phyloP scores from a whole-genome alignment of 805 yeast genomes.

The Hanseniaspora hatyaiensis region DNA sequence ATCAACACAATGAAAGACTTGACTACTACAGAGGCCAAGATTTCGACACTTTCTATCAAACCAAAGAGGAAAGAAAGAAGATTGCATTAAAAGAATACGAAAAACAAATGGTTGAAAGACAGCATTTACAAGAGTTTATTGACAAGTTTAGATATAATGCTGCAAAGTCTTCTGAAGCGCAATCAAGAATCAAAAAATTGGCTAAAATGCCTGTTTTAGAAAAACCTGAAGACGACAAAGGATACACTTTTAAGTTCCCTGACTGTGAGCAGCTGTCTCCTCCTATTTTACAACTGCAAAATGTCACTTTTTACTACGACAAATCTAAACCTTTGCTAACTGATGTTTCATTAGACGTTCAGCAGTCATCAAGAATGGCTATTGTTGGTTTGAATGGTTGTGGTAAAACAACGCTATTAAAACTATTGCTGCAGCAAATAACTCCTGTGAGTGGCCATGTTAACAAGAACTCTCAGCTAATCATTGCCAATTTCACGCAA shows the following conservation, averaged over 20 bases:
- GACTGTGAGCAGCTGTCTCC: conserved; percentile 90
- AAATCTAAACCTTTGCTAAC: conserved; percentile 52
- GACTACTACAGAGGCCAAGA: conserved; percentile 92
- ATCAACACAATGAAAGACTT: conserved; percentile 92
- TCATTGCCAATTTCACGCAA: conserved; percentile 96
- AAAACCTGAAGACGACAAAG: conserved; percentile 86
- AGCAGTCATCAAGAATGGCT: conserved; percentile 89
- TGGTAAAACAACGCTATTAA: conserved; percentile 92
- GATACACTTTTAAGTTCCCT: conserved; percentile 78
- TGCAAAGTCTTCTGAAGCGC: conserved; percentile 94
- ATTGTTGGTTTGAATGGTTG: conserved; percentile 98
- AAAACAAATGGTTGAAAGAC: conserved; percentile 90
- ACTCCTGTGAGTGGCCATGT: conserved; percentile 69
- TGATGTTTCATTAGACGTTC: conserved; percentile 79
- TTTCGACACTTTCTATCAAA: conserved; percentile 83
- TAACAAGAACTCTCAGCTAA: conserved; percentile 67
- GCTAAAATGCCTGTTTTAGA: conserved; percentile 88
- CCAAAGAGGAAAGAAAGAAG: conserved; percentile 90
- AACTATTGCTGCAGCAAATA: conserved; percentile 67
- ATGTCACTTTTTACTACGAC: conserved; percentile 75
- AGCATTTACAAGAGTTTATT: conserved; percentile 85
- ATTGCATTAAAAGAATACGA: conserved; percentile 91
- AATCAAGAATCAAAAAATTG: conserved; percentile 90
- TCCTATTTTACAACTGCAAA: conserved; percentile 79
- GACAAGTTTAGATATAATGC: conserved; percentile 97